Conservation (phyloP, 1,284 basidiomycete species). For the Cryptococcus sp. region DNA sequence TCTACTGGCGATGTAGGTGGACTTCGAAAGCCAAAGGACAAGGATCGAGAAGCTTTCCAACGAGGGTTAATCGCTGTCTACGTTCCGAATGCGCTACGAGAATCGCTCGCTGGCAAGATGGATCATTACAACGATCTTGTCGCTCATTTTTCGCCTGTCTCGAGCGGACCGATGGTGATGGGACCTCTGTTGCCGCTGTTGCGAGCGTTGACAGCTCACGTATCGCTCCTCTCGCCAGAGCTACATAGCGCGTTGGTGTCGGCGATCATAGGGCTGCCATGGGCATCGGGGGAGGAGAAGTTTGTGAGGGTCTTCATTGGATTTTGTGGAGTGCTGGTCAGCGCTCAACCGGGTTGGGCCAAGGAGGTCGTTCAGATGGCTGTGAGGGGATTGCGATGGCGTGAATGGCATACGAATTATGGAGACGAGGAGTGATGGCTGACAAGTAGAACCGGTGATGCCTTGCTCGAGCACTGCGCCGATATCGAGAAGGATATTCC, state of each 20-base stretch:
- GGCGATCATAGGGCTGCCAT: conserved; percentile 80
- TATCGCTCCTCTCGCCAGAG: conserved; percentile 39
- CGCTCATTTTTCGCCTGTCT: conserved; percentile 49
- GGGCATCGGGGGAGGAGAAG: conserved; percentile 72
- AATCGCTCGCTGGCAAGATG: conserved; percentile 41
- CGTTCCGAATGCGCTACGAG: conserved; percentile 42
- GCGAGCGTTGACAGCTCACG: conserved; percentile 65
- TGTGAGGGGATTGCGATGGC: conserved; percentile 78
- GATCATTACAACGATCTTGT: conserved; percentile 53
- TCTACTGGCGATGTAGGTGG: conserved; percentile 31
- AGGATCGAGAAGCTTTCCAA: conserved; percentile 42
- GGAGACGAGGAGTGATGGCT: too few relatives aligned
- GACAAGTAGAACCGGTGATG: conserved; percentile 23
- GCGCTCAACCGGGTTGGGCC: conserved; percentile 88
- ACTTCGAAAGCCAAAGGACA: conserved; percentile 10
- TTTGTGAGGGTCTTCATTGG: conserved; percentile 81
- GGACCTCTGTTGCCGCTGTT: conserved; percentile 51
- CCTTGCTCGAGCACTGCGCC: conserved; percentile 7
- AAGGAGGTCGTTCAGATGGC: conserved; percentile 74
- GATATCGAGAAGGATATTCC: conserved; percentile 76
- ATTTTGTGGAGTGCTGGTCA: conserved; percentile 87
- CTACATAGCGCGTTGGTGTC: conserved; percentile 78
- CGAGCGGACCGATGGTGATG: conserved; percentile 25
- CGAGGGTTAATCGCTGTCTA: conserved; percentile 44
- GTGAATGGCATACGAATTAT: conserved; percentile 52